Evolutionary conservation across 495 filamentous ascomycete genomes (phyloP), one percentile per base, ranked within the genome.

Genomic region (Cetradonia linearis): DNA sequence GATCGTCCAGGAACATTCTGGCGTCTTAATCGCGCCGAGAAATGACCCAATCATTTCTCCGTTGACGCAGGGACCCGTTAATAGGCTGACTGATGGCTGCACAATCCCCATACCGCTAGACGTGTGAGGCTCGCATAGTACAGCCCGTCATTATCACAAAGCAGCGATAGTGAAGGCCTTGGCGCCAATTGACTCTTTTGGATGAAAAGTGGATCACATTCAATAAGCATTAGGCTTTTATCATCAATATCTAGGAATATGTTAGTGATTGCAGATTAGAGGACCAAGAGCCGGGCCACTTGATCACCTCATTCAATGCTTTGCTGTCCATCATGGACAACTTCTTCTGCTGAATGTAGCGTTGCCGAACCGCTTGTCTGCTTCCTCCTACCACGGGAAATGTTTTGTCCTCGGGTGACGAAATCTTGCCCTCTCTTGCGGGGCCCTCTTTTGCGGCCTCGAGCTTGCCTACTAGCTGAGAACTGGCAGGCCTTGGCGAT

Each of bases 331-430:
- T 75, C 47, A 84, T 77, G 3, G 88, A 86, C 75, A 81, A 79
- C 68, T 79, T 83, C 73, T 94, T 94, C 65, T 89, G 86, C 42
- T 81, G 83, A 66, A 92, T 91, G 66, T 87, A 84, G 50, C 86
- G 77, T 55, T 82, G 76, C 63, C 89, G 76, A 55, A 86, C 80
- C 47, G 81, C 74, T 67, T 86, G 83, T 55, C 86, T 78, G 28
- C 75, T 79, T 34, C 75, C 75, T 34, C 47, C 47, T 6, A 53
- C 2, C 5, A 25, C 37, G 31, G 37, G 27, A 27, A 33, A 2
- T 3, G 1, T 13, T 5, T 42, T 40, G 16, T 33, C 38, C 47
- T 30, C 34, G 8, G 34, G 2, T 13, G 20, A 47, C 16, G 18
- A 10, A 31, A 23, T 20, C 16, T 46, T 46, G n/a, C 2, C 10